Evolutionary conservation across 225 moss, liverwort and hornwort species (phyloP), one percentile per base, ranked within the genome.

Genomic region (Climacium dendroides): DNA sequence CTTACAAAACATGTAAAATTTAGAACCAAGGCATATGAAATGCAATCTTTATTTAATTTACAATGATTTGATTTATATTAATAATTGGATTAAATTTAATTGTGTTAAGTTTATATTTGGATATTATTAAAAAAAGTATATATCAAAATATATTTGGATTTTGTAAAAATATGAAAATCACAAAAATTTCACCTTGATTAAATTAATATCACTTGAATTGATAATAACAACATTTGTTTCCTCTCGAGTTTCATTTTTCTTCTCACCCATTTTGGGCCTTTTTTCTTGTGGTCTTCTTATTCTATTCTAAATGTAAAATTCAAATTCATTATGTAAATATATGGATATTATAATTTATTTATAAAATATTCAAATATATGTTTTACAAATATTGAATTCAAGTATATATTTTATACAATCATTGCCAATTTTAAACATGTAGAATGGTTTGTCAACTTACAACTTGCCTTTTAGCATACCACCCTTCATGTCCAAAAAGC

Each of bases 211-310:
- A 76, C 87, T 92, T 50, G 92, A 88, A 71, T 90, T 94, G 81
- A 98, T 94, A 75, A 96, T 85, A 78, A 97, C 92, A 25, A 96
- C 82, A 69, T 98, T 87, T 5, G 94, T 94, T 64, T 96, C 96
- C 39, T 94, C 90, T 5, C 78, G 87, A 7, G 85, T 90, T 73
- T 78, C 71, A 39, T 88, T 53, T 88, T 83, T 87, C 54, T 57
- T 63, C 11, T 88, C 80, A 55, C 47, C 87, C 75, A 90, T 88
- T 64, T 88, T 89, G 14, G 77, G 57, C 15, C 81, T 87, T 61
- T 83, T 88, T 59, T 90, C 90, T 58, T 66, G 12, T 1, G 79
- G 87, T 53, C 63, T 87, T 82, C 87, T 88, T 29, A 89, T 84
- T 52, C 85, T 92, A 82, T 93, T 93, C 94, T 95, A 89, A 85